Base-by-base conservation (phyloP, 352 stramenopile species). In the Peronospora destructor region DNA sequence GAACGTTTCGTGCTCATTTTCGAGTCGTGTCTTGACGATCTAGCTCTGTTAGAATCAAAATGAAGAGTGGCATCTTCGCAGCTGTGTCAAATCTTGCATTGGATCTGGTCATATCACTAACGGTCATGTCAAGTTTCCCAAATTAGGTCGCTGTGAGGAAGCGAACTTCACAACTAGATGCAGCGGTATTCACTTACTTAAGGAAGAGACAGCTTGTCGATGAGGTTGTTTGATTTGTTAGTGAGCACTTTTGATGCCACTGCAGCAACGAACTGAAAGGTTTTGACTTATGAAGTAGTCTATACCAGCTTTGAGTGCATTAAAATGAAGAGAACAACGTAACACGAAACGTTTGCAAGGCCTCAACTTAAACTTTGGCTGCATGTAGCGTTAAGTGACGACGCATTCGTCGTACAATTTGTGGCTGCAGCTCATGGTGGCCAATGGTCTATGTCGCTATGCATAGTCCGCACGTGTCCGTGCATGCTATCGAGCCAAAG, bases 401-500 rank as follows among this genome's bases (percentile, higher is more conserved):
- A 77, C 59, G 58, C 75, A 87, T 34, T 87, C 71, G 55, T 85
- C 76, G 64, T 87, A 73, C 61, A 87, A 87, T 34, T 62, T 61
- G 43, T 87, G 76, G 46, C 73, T 73, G 38, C 76, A 84, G 19
- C 42, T 52, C 17, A 85, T 25, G 19, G 61, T 68, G 28, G 68
- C 70, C 25, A 76, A 71, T 13, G 53, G 34, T 12, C 59, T 33
- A 68, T 58, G 33, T 62, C 30, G 45, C 37, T 56, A 26, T 29
- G 43, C 61, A 74, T 13, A 71, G 19, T 6, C 19, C 39, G 17
- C 63, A 73, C 12, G 28, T 42, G 39, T 55, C 45, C 13, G 53
- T 21, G 36, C 29, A 56, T 34, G 10, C 48, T 59, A 33, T 69
- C 10, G 73, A 74, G 2, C 66, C 54, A 3, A 71, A 46, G 21